Percentiles rank a stretch among this genome's conserved stretches.
Evolutionary conservation across 805 yeast species (phyloP).

Genomic region (Jamesozyma lodderae): DNA sequence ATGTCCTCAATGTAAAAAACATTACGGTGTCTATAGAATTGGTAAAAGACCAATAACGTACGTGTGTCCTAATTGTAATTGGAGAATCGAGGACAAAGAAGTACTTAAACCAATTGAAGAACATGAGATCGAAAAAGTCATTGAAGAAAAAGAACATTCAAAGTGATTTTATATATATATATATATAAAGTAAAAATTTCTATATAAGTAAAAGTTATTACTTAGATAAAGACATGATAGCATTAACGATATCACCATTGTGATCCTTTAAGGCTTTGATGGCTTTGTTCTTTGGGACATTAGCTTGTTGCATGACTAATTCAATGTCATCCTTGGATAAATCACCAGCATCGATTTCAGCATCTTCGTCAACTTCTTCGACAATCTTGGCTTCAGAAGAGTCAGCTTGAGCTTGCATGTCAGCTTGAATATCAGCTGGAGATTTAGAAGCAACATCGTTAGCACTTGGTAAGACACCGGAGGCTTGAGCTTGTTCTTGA

Average conservation of each 20-base stretch:
- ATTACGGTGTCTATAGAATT: constrained; percentile 21
- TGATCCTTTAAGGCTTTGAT: constrained; percentile 81
- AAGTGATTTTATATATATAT: neutral
- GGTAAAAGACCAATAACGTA: constrained; percentile 16
- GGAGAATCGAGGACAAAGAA: constrained; percentile 7
- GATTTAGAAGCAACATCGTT: constrained; percentile 47
- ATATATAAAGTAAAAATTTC: neutral
- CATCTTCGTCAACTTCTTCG: constrained; percentile 48
- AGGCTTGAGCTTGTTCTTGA: constrained; percentile 51
- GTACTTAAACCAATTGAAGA: neutral
- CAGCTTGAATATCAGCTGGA: constrained; percentile 76
- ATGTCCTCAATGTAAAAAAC: constrained; percentile 20
- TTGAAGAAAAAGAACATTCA: neutral
- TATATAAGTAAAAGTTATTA: constrained; percentile 5
- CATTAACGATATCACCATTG: constrained; percentile 91
- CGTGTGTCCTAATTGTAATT: constrained; percentile 24
- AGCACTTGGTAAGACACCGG: constrained; percentile 36
- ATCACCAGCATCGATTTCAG: constrained; percentile 77
- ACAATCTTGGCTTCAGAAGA: constrained; percentile 33
- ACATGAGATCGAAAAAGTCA: neutral
- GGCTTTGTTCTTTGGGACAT: constrained; percentile 82
- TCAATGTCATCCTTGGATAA: constrained; percentile 73
- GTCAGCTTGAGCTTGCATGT: constrained; percentile 55
- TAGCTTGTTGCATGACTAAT: constrained; percentile 85
- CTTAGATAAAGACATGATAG: constrained; percentile 71